phyloP scores from a whole-genome alignment of 495 filamentous ascomycete genomes.

The Aspergillus homomorphus region DNA sequence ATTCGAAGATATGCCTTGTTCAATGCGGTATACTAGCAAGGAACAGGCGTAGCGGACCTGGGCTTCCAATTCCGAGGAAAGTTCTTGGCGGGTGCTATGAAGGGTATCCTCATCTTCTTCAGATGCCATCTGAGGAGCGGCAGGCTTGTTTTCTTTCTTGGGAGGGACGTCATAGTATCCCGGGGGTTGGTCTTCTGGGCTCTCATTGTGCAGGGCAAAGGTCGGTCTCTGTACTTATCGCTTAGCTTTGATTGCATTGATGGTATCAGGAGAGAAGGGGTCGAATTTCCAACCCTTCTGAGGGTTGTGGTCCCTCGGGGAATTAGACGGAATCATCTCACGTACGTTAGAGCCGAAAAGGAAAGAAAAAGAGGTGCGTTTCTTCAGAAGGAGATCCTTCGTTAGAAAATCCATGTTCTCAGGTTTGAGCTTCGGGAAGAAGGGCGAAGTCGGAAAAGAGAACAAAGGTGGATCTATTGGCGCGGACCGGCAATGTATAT shows the following conservation, averaged over 20 bases:
- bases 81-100: conserved; percentile 13
- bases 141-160: conserved; percentile 3
- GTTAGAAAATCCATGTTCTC: conserved; percentile 7
- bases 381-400: conserved; percentile 16
- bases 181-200: conserved; percentile 7
- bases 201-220: conserved; percentile 2
- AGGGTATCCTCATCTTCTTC: neutral
- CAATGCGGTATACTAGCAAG: conserved; percentile 22
- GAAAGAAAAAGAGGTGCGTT: conserved; percentile 17
- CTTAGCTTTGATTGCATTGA: neutral
- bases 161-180: conserved; percentile 21
- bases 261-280: neutral
- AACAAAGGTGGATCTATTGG: neutral
- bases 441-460: neutral
- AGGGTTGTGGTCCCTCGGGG: neutral
- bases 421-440: neutral
- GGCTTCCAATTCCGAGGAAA: conserved; percentile 16
- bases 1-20: conserved; percentile 9
- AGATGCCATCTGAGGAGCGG: conserved; percentile 5
- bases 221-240: conserved; percentile 20
- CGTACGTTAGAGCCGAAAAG: conserved; percentile 19
- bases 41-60: conserved; percentile 21
- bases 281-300: neutral
- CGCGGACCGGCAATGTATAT: neutral
- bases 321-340: neutral